Base-by-base conservation (phyloP, 352 stramenopile genomes). In the Pythium rhizo-oryzae region DNA sequence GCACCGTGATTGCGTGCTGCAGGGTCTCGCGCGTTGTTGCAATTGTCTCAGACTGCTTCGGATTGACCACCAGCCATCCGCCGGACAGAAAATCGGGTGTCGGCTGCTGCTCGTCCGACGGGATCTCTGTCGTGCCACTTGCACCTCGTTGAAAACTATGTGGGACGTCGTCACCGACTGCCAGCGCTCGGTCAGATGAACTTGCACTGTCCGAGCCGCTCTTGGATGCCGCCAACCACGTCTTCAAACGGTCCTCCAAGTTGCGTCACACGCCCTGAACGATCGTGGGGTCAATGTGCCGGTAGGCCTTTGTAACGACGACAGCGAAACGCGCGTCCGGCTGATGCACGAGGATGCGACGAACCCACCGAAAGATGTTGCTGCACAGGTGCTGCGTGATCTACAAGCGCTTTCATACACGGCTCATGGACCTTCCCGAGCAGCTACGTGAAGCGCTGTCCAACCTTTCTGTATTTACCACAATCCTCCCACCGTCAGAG, bases 281-380 rank as follows among this genome's bases (percentile, higher is more conserved):
- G 7, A 33, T 11, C 9, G 37, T 33, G 4, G 33, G 4, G 24
- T 51, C 28, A 0, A 53, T 3, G 23, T 57, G 33, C 18, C 46
- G 13, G 46, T 72, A 58, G 23, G 30, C 13, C 41, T 72, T 72
- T 9, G 65, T 72, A 0, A 50, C 65, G 11, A 62, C 53, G 19
- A 72, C 33, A 1, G 63, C 2, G 23, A 72, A 47, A 2, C 58
- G 35, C 5, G 65, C 59, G 6, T 67, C 65, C 15, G 52, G 65
- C 15, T 67, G 46, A 9, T 58, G 50, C 15, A 58, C 37, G 8
- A 64, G 33, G 19, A 72, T 67, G n/a, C 23, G 43, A 4, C 59
- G 65, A 1, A 72, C 35, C 58, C 65, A 72, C 2, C 59, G 49
- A 19, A 59, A 59, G 5, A 63, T 28, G n/a, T 33, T 16, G 2